These are phyloP conservation scores for Syzygium malaccense DNA, from an alignment of 441 rosid genomes.

Conservation along the genomic window DNA sequence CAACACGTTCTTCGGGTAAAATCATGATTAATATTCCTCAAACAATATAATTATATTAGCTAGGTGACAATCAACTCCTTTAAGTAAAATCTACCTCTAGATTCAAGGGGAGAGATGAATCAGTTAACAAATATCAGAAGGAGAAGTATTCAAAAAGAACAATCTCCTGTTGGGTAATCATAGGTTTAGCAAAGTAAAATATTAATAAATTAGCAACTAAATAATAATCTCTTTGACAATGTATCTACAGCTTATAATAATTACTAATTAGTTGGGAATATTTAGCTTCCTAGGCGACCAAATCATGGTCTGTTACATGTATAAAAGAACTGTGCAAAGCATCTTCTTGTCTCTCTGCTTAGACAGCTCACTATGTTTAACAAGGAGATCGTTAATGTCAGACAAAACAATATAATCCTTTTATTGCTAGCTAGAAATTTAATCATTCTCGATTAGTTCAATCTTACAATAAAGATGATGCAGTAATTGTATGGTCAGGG, in stretches of 20 bases:
- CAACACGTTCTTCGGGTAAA: background rate
- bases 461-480: background rate
- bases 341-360: background rate
- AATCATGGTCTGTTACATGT: background rate
- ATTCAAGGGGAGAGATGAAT: background rate
- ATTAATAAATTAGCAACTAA: background rate
- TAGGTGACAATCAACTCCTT: background rate
- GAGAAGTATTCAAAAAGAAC: background rate
- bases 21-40: background rate
- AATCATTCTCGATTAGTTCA: background rate
- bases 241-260: background rate
- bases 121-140: background rate
- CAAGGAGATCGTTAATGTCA: background rate
- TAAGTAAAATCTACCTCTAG: background rate
- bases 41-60: background rate
- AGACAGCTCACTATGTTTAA: background rate
- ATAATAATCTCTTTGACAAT: background rate
- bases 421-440: background rate
- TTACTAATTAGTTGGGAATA: background rate
- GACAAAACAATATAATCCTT: background rate
- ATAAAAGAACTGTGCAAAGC: background rate
- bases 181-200: background rate
- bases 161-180: background rate
- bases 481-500: background rate
- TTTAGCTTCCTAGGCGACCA: background rate